Base-by-base conservation (phyloP, 257 asterid genomes). In the Schizonepeta tenuifolia region DNA sequence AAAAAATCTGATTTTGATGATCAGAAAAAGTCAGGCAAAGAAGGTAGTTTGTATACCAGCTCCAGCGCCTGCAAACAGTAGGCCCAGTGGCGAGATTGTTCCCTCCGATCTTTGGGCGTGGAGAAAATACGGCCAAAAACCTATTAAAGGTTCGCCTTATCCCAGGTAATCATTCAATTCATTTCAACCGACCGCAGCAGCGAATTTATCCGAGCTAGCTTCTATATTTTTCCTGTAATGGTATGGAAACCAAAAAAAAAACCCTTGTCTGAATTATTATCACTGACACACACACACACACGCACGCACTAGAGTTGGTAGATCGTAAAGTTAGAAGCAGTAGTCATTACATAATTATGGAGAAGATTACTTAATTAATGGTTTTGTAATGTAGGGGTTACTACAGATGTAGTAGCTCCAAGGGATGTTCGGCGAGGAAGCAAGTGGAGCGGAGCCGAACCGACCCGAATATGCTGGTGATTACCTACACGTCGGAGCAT, bases 81-180 rank as follows among this genome's bases (percentile, higher is more conserved):
- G 97, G 80, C 80, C 92, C 1, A 86, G 89, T 36, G 98, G 97
- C 21, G 99, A 94, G 77, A 86, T 94, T 14, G 97, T 91, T 49
- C 99, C 99, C 2, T 91, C 99, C 9, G 99, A 94, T 81, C 86
- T 91, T 20, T 94, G 99, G 99, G 97, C 99, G 0, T 94, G 99
- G 97, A 83, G 97, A 65, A 94, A 94, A 84, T 94, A 94, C 69
- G 98, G 98, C 2, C 98, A 94, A 80, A 94, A 94, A 78, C 98
- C 98, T 10, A 94, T 94, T 54, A 94, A 94, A 84, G 98, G 98
- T 6, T 94, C 98, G 14, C 98, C 98, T 62, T 91, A 88, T 81
- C 99, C 98, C 2, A 88, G 99, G 98, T 89, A 56, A 47, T 28
- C 4, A 15, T 8, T 36, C 40, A 24, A n/a, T n/a, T n/a, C n/a